Conservation (phyloP, 768 basidiomycete genomes). For the Amanita jacksonii region DNA sequence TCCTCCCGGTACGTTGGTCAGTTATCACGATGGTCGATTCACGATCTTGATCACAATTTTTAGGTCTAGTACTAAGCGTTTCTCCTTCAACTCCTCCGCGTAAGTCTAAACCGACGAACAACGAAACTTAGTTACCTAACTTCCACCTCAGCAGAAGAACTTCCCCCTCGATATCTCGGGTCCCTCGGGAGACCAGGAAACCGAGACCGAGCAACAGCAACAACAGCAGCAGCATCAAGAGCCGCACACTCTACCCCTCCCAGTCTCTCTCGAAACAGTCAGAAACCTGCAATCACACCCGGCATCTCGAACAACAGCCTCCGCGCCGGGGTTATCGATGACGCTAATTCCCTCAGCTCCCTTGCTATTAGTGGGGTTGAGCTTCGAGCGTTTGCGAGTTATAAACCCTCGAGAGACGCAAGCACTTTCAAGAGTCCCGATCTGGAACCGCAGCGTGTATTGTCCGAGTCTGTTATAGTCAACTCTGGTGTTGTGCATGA, state of each 20-base stretch:
- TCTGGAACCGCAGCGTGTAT: neutral
- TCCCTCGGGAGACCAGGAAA: neutral
- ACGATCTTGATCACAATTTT: no score
- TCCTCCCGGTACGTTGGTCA: no score
- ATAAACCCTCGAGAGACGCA: constrained; percentile 2
- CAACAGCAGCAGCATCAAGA: no score
- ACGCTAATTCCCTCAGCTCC: constrained; percentile 32
- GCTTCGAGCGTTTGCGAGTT: neutral
- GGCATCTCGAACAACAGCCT: constrained; percentile 19
- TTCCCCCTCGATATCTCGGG: neutral
- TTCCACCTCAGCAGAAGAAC: neutral
- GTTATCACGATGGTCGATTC: no score
- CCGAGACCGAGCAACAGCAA: no score
- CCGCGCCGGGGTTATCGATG: constrained; percentile 34
- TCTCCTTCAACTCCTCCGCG: constrained; percentile 1
- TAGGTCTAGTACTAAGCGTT: neutral
- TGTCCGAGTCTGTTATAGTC: no score
- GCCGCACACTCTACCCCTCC: neutral
- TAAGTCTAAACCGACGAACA: neutral
- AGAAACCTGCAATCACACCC: constrained; percentile 17
- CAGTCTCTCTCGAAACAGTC: neutral
- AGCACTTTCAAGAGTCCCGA: neutral
- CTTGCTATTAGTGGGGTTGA: constrained; percentile 22
- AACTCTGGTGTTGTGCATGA: no score
- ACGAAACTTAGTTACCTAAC: neutral